phyloP scores from a whole-genome alignment of 2,329 filamentous ascomycete genomes.

The Sporothrix mexicana region DNA sequence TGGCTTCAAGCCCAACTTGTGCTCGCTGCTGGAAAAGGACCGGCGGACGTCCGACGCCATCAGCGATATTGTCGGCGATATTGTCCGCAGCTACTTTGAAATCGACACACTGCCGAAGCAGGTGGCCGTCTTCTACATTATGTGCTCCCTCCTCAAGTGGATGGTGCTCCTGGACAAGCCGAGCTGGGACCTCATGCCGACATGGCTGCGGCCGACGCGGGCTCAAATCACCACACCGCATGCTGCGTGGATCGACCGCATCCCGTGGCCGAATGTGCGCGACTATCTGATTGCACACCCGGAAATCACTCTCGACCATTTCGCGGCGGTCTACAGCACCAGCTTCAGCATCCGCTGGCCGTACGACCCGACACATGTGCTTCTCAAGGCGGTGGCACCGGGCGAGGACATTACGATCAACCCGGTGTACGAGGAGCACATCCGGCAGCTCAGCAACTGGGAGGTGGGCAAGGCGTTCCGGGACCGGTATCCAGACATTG shows the following conservation, averaged over 20 bases:
- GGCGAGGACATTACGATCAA: slow-evolving; percentile 40
- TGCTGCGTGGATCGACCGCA: slow-evolving; percentile 45
- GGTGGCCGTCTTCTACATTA: slow-evolving; percentile 44
- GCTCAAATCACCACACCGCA: slow-evolving; percentile 42
- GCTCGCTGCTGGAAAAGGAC: slow-evolving; percentile 40
- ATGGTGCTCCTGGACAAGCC: slow-evolving; percentile 43
- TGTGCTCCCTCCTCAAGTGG: slow-evolving; percentile 44
- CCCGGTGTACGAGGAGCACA: slow-evolving; percentile 44
- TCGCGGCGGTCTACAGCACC: slow-evolving; percentile 43
- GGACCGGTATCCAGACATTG: slow-evolving; percentile 40
- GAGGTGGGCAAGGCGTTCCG: slow-evolving; percentile 42
- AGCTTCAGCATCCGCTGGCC: slow-evolving; percentile 45
- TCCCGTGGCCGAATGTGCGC: slow-evolving; percentile 44
- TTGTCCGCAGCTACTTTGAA: slow-evolving; percentile 43
- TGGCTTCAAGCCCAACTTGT: slow-evolving; percentile 40
- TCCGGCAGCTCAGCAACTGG: slow-evolving; percentile 44
- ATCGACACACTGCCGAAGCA: slow-evolving; percentile 43
- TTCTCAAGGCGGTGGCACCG: slow-evolving; percentile 38
- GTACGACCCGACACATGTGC: slow-evolving; percentile 42
- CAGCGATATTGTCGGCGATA: slow-evolving; percentile 45
- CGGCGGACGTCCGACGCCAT: slow-evolving; percentile 42
- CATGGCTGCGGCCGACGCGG: slow-evolving; percentile 43
- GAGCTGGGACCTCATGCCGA: slow-evolving; percentile 43
- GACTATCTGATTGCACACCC: slow-evolving; percentile 43
- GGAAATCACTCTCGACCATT: slow-evolving; percentile 44